Evolutionary conservation across 257 asterid species (phyloP), one percentile per base, ranked within the genome.

Genomic region (Solanum pimpinellifolium): DNA sequence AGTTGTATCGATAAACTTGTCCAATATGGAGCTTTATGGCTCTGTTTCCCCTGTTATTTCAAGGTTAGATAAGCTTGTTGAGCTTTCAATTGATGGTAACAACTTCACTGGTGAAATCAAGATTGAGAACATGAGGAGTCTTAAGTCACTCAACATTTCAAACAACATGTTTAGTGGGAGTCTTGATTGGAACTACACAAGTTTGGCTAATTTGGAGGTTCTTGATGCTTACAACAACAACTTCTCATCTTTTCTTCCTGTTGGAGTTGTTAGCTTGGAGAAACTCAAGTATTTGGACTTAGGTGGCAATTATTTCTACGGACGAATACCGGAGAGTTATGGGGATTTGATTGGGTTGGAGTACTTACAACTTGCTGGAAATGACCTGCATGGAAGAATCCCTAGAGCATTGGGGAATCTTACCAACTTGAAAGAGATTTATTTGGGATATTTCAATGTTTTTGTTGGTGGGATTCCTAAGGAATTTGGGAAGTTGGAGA

Each of bases 71-170:
- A 87, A 49, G 85, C 92, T 96, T 11, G 62, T 89, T 25, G 96
- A 96, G 90, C 98, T 96, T 29, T 90, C 89, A 69, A 89, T 96
- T 49, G 98, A 96, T 86, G 98, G 99, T 1, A 96, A 96, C 92
- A 96, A 96, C 93, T 95, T 96, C 97, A 96, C 99, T 3, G 99
- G 98, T 5, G 98, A 91, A 73, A 90, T 96, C 91, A 91, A 80
- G 89, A 90, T 96, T 73, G 96, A 92, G 68, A 90, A 91, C 11
- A 90, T 96, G 96, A 88, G 89, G 87, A 88, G 92, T 49, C 95
- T 96, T 59, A 77, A 90, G 76, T 93, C 88, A 72, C 91, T 96
- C 89, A 96, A 96, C 93, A 75, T 94, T 14, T 96, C 99, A 3
- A 94, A 94, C 88, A 96, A 96, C 75, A 92, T 89, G 83, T 90